Percentiles rank a stretch among this genome's conserved stretches.
phyloP scores from a whole-genome alignment of 257 asterid species.

The Solanum pimpinellifolium region DNA sequence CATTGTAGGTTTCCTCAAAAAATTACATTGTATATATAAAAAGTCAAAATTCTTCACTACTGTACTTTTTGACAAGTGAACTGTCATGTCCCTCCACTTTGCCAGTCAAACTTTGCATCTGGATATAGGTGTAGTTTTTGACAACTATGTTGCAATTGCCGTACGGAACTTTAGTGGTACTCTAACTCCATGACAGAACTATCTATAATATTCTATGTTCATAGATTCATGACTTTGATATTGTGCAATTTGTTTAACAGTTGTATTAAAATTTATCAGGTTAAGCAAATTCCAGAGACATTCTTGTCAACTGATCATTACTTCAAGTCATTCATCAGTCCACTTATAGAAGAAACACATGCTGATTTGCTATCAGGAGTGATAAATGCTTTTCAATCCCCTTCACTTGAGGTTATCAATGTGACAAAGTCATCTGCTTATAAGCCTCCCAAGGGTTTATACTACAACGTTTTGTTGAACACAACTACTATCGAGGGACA shows the following conservation, averaged over 20 bases:
- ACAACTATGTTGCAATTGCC: no score
- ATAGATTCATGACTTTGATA: not conserved
- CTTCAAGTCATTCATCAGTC: constrained; percentile 23
- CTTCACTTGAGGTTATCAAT: constrained; percentile 3
- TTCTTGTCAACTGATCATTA: constrained; percentile 19
- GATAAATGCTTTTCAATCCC: constrained; percentile 6
- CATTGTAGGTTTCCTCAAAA: not conserved
- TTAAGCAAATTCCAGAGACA: constrained; percentile 13
- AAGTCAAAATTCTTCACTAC: no score
- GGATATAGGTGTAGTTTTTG: no score
- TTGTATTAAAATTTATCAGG: constrained; percentile 6
- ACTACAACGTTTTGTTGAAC: not conserved
- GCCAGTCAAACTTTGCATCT: no score
- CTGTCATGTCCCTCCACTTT: no score
- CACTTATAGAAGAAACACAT: constrained; percentile 40
- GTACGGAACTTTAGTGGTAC: no score
- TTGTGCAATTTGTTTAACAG: not conserved
- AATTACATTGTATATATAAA: no score
- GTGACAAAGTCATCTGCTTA: not conserved
- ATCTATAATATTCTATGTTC: no score
- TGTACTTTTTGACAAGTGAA: not conserved
- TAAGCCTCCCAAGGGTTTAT: not conserved
- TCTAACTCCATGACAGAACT: not conserved
- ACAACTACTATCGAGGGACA: not conserved
- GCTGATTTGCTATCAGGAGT: constrained; percentile 37